Conservation (phyloP, 768 basidiomycete genomes). For the Trametes elegans region DNA sequence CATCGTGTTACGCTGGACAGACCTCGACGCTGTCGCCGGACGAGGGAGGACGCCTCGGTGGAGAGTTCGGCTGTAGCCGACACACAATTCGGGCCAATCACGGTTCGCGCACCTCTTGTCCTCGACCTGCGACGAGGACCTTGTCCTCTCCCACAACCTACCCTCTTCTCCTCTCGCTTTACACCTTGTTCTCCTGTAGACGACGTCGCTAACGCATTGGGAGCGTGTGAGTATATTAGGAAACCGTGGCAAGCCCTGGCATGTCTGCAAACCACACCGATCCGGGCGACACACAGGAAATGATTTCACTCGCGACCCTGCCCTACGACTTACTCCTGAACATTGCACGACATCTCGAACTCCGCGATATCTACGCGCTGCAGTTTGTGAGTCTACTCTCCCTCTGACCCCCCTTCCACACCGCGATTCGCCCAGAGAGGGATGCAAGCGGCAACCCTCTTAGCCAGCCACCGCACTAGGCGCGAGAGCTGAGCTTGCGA, state of each 20-base stretch:
- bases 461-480: neutral
- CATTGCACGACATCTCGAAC: conserved; percentile 59
- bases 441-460: neutral
- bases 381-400: conserved; percentile 50
- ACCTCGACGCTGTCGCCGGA: too few species aligned
- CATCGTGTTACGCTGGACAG: too few species aligned
- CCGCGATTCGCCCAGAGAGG: neutral
- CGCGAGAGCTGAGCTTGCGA: neutral
- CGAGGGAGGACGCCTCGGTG: neutral
- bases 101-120: conserved; percentile 10
- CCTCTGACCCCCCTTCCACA: neutral
- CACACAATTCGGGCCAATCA: conserved; percentile 2
- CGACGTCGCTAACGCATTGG: neutral
- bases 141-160: conserved; percentile 13
- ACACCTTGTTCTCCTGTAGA: neutral
- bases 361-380: conserved; percentile 57
- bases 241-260: neutral
- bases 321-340: conserved; percentile 73
- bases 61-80: neutral
- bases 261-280: conserved; percentile 11
- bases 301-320: conserved; percentile 40
- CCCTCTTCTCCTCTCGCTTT: conserved; percentile 1
- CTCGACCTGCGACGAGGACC: conserved; percentile 10
- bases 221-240: neutral
- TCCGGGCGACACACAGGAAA: conserved; percentile 21